Evolutionary conservation across 768 basidiomycete genomes (phyloP), one percentile per base, ranked within the genome.

Genomic region (Lactifluus pinguis): DNA sequence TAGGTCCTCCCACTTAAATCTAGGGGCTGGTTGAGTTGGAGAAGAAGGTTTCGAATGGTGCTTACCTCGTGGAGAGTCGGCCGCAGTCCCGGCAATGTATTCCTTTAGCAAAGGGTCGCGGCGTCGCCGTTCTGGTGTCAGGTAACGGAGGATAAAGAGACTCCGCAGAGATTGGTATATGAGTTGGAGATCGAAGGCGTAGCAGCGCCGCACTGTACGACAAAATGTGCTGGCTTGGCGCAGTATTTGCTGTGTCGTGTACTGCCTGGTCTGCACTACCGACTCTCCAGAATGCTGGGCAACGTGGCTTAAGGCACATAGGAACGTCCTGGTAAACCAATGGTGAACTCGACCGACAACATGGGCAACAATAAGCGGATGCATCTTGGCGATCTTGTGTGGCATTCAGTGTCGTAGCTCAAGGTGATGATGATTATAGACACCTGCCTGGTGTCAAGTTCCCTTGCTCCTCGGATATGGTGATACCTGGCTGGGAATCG

Each of bases 1-100:
- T 82, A 87, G 89, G 52, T 78, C 68, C 68, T 87, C 81, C 89
- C 88, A 90, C 71, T 84, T 85, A 55, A 70, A 83, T 65, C 89
- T 91, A 45, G n/a, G 51, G 19, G 50, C 47, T 39, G 34, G 44
- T 53, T 53, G 44, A 39, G 66, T 59, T 64, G 41, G 6, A 30
- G 32, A 11, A 41, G 49, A 44, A 21, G 25, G 17, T 4, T 15
- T n/a, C 21, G 29, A 17, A 34, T 56, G 21, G 53, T 49, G 67
- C 77, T 51, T 61, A 89, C 89, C 89, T 80, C 74, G 82, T 83
- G 9, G 88, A 87, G 44, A 92, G 71, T 29, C 87, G 79, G 32
- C 90, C 89, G 66, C 90, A 92, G 8, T 69, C 60, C 17, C 57
- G 63, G 68, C 90, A 92, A 68, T 88, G 85, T 75, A 83, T 83